Conservation (phyloP, 345 rosid genomes). For the Tarenaya hassleriana region DNA sequence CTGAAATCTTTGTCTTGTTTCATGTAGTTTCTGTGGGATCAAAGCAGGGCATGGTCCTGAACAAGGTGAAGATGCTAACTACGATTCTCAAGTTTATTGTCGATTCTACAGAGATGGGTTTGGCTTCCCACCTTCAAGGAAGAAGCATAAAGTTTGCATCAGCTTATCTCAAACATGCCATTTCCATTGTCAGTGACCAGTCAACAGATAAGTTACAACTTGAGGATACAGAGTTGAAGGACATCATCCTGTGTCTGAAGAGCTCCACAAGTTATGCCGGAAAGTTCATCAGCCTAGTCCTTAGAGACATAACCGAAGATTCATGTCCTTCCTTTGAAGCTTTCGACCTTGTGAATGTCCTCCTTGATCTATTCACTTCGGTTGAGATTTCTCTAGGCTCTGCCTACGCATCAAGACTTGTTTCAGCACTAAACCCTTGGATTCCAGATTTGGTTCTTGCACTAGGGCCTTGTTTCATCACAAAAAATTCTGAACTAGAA, state of each 20-base stretch:
- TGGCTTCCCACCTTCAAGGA: constrained; percentile 33
- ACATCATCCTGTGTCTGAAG: constrained; percentile 45
- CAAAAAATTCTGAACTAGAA: constrained; percentile 29
- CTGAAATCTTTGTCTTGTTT: neutral
- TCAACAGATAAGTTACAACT: constrained; percentile 33
- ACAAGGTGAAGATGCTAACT: constrained; percentile 52
- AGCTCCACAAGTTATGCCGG: constrained; percentile 69
- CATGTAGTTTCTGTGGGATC: constrained; percentile 35
- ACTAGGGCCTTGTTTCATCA: constrained; percentile 49
- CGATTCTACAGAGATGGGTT: constrained; percentile 52
- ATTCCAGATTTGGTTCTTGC: constrained; percentile 84
- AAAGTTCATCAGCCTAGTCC: constrained; percentile 59
- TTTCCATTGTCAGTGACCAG: constrained; percentile 36
- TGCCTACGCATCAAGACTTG: constrained; percentile 42
- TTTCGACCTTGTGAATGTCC: constrained; percentile 48
- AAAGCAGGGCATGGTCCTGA: constrained; percentile 31
- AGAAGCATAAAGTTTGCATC: constrained; percentile 54
- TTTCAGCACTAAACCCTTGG: constrained; percentile 63
- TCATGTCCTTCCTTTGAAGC: constrained; percentile 44
- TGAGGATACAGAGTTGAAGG: constrained; percentile 49
- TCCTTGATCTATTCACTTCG: constrained; percentile 49
- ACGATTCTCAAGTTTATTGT: constrained; percentile 63
- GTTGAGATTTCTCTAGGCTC: constrained; percentile 48
- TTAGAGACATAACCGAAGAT: constrained; percentile 37
- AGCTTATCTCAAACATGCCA: constrained; percentile 37